phyloP scores from a whole-genome alignment of 768 basidiomycete genomes.

The Boletus subparvulus region DNA sequence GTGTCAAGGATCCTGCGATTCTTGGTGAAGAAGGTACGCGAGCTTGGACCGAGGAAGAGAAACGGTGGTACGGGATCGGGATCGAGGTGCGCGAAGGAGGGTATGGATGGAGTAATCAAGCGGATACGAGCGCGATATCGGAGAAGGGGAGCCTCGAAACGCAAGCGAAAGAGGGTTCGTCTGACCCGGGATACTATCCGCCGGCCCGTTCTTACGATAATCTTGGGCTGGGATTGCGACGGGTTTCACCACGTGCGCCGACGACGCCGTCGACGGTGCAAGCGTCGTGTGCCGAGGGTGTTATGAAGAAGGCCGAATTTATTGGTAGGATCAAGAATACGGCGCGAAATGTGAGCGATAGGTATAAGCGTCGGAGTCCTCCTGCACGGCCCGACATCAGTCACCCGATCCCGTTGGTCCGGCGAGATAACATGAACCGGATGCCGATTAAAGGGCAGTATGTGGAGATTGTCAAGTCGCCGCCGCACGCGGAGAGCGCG shows the following conservation, averaged over 20 bases:
- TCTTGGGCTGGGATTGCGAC: conserved; percentile 48
- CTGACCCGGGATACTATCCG: conserved; percentile 17
- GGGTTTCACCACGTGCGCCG: conserved; percentile 48
- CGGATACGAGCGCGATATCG: conserved; percentile 25
- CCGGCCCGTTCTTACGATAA: conserved; percentile 20
- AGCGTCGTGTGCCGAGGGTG: conserved; percentile 41
- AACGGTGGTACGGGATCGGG: conserved; percentile 64
- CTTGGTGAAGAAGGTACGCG: conserved; percentile 56
- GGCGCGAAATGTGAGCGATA: conserved; percentile 68
- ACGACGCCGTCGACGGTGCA: conserved; percentile 37
- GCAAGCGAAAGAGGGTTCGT: conserved; percentile 16
- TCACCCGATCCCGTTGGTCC: conserved; percentile 49
- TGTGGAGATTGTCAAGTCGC: conserved; percentile 30
- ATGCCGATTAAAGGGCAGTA: conserved; percentile 34
- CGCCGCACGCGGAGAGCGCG: conserved; percentile 21
- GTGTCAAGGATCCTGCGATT: conserved; percentile 60
- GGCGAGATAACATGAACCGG: conserved; percentile 16
- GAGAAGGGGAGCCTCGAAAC: conserved; percentile 36
- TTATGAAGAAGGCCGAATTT: conserved; percentile 73
- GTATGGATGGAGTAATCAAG: conserved; percentile 33
- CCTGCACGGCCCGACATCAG: conserved; percentile 53
- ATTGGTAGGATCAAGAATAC: conserved; percentile 60
- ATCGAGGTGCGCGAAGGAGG: conserved; percentile 26
- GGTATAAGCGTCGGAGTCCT: conserved; percentile 41
- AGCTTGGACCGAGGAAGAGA: conserved; percentile 64